Evolutionary conservation across 257 asterid species (phyloP), one percentile per base, ranked within the genome.

Genomic region (Marsdenia floribunda): DNA sequence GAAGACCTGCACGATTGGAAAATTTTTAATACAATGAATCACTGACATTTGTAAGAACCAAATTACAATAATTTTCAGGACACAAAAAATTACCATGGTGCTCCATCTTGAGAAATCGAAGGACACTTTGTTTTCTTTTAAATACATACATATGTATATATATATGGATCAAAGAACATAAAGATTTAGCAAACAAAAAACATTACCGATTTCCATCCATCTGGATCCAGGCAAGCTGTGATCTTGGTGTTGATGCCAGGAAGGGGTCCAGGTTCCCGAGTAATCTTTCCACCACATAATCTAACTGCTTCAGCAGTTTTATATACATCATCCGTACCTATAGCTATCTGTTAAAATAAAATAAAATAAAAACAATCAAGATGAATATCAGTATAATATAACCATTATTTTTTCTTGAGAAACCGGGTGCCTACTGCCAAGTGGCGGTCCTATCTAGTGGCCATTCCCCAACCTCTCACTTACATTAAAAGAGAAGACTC

Each of bases 171-270:
- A 15, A 53, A 77, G 57, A 21, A 14, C 42, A 42, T 9, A 5
- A 72, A 54, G 22, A 35, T 24, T 42, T 63, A 21, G 49, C 49
- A 79, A 71, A 82, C 61, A 70, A 80, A 81, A 61, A 49, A 60
- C 67, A 66, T 35, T 93, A 93, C 98, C 90, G 97, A 73, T 57
- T 93, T 93, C 97, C 97, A 93, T 65, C 98, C 98, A 91, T 93
- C 98, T 82, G 96, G 98, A 85, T 93, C 98, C n/a, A 90, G 86
- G 85, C 97, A 91, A 8, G 98, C 98, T 46, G 93, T 86, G 77
- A 93, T 89, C 80, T 93, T 93, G 86, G 98, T 93, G 86, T 70
- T 87, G 60, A 93, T 88, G 19, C 98, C 97, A 29, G 98, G 98
- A 70, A 93, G 69, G 9, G 97, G 98, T 68, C 98, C 97, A 74